phyloP scores from a whole-genome alignment of 257 asterid genomes.

The Apocynum venetum region DNA sequence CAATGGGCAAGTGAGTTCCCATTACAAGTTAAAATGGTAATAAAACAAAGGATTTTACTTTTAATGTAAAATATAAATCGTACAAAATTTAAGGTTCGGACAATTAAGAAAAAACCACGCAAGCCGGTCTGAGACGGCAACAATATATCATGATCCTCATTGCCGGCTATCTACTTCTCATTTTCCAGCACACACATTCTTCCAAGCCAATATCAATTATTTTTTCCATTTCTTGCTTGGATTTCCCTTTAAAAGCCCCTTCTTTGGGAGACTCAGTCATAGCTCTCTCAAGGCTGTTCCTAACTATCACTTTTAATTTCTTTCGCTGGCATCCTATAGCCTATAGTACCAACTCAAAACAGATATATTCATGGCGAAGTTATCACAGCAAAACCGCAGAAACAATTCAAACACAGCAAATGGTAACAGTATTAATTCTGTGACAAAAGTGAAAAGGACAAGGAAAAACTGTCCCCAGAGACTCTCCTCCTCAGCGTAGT shows the following conservation, averaged over 20 bases:
- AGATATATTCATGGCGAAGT: conserved; percentile 47
- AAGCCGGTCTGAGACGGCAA: conserved; percentile 57
- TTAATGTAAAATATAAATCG: not conserved
- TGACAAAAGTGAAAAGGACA: conserved; percentile 51
- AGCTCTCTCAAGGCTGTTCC: not conserved
- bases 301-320: not conserved
- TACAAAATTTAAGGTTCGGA: conserved; percentile 16
- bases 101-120: conserved; percentile 38
- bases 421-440: conserved; percentile 25
- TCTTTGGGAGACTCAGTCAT: conserved; percentile 54
- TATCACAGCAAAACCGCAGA: conserved; percentile 40
- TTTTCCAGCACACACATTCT: conserved; percentile 43
- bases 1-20: not conserved
- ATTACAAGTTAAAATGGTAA: not conserved
- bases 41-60: not conserved
- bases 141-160: conserved; percentile 6
- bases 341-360: conserved; percentile 4
- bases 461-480: conserved; percentile 82
- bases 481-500: conserved; percentile 82
- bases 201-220: not conserved
- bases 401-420: conserved; percentile 14
- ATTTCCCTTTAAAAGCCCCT: conserved; percentile 49
- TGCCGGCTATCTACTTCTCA: conserved; percentile 54
- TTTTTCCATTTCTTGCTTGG: not conserved
- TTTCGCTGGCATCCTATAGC: conserved; percentile 5